phyloP scores from a whole-genome alignment of 768 basidiomycete genomes.

The Leucosporidium yakuticum region DNA sequence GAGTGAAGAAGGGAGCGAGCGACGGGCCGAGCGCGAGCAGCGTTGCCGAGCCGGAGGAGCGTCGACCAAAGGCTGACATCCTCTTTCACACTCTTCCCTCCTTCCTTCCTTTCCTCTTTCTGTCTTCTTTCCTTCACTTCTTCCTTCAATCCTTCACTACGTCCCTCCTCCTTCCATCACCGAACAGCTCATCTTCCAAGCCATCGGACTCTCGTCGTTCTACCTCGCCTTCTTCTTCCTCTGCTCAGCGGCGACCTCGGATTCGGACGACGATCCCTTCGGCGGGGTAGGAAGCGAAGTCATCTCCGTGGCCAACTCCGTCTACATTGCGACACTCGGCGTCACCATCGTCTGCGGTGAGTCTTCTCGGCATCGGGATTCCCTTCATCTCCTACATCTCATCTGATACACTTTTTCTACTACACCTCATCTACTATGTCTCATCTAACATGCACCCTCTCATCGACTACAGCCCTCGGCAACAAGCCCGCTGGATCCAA shows the following conservation, averaged over 20 bases:
- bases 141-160: no score
- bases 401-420: no score
- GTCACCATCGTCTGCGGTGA: slow-evolving; percentile 62
- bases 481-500: slow-evolving; percentile 74
- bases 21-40: not conserved
- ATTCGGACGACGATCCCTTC: slow-evolving; percentile 61
- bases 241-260: slow-evolving; percentile 68
- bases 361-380: no score
- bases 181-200: slow-evolving; percentile 40
- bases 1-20: not conserved
- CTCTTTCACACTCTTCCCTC: slow-evolving; percentile 10
- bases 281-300: slow-evolving; percentile 63
- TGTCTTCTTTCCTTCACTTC: no score
- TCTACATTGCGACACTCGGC: slow-evolving; percentile 80
- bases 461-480: slow-evolving; percentile 72
- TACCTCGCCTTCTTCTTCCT: slow-evolving; percentile 61
- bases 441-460: slow-evolving; percentile 25
- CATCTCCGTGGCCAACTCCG: slow-evolving; percentile 55
- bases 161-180: no score
- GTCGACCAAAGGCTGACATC: not conserved
- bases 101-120: slow-evolving; percentile 16
- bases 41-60: no score
- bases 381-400: no score
- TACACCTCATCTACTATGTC: not conserved
- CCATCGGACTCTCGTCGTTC: slow-evolving; percentile 34